Evolutionary conservation across 192 early-diverging fungal species (phyloP).

Genomic region (Oehlia diaphana): DNA sequence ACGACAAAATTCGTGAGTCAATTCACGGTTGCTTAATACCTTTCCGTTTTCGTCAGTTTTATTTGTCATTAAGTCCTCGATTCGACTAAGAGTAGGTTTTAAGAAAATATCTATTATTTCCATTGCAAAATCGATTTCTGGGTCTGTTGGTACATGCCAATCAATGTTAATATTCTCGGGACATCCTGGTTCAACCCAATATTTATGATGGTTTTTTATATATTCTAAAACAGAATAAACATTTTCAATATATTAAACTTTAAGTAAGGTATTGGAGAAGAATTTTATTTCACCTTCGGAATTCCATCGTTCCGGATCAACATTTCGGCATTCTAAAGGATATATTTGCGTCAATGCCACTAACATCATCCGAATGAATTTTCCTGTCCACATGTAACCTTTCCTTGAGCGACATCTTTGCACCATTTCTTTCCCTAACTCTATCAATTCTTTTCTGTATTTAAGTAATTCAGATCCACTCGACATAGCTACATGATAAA

Average conservation of each 20-base stretch:
- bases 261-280: neutral
- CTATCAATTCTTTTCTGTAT: conserved; percentile 52
- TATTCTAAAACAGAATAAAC: conserved; percentile 44
- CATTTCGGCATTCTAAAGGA: conserved; percentile 57
- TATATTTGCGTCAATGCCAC: conserved; percentile 52
- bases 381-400: conserved; percentile 75
- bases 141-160: conserved; percentile 77
- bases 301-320: conserved; percentile 55
- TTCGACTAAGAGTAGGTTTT: conserved; percentile 38
- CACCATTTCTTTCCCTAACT: conserved; percentile 48
- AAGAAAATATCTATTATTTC: conserved; percentile 61
- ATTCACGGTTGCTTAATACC: conserved; percentile 33
- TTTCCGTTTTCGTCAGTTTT: conserved; percentile 37
- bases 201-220: conserved; percentile 63
- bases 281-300: conserved; percentile 41
- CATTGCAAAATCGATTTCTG: conserved; percentile 68
- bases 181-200: conserved; percentile 73
- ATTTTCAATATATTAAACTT: neutral
- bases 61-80: conserved; percentile 46
- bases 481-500: conserved; percentile 54
- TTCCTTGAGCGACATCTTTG: conserved; percentile 55
- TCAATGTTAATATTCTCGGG: conserved; percentile 55
- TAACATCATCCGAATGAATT: conserved; percentile 53
- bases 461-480: conserved; percentile 51
- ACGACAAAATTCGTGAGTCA: conserved; percentile 56